Evolutionary conservation across 2,329 filamentous ascomycete genomes (phyloP).

Genomic region (Ophiostoma australiae): DNA sequence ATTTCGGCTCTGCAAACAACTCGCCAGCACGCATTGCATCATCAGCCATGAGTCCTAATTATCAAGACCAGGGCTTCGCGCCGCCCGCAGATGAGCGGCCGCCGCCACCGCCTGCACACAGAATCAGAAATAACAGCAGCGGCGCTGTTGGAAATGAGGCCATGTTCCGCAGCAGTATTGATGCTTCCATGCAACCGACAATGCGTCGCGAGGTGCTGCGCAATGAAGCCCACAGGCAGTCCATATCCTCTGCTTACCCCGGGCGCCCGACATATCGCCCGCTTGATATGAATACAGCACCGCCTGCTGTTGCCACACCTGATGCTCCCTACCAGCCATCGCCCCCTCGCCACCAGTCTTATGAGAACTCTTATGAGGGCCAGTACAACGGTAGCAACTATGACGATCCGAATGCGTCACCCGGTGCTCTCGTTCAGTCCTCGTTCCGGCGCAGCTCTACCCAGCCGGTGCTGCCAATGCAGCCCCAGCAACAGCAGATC

Average conservation of each 20-base stretch:
- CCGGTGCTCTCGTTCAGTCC: constrained; percentile 30
- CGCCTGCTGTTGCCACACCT: constrained; percentile 34
- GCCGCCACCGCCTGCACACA: constrained; percentile 54
- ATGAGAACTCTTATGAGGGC: constrained; percentile 44
- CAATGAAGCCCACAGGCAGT: constrained; percentile 53
- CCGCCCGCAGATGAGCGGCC: constrained; percentile 40
- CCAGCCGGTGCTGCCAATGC: constrained; percentile 27
- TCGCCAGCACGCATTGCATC: constrained; percentile 1
- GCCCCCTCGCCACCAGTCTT: constrained; percentile 46
- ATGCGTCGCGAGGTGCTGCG: constrained; percentile 57
- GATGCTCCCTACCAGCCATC: constrained; percentile 36
- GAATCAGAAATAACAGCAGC: constrained; percentile 45
- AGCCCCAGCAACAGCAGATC: constrained; percentile 23
- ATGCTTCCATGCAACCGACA: constrained; percentile 39
- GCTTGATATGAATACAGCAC: constrained; percentile 41
- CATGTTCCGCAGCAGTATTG: constrained; percentile 39
- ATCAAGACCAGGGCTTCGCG: constrained; percentile 18
- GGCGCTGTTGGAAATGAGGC: constrained; percentile 38
- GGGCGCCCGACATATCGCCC: constrained; percentile 51
- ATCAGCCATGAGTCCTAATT: background rate
- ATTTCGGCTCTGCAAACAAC: constrained; percentile 28
- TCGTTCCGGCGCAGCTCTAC: constrained; percentile 31
- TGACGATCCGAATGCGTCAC: constrained; percentile 58
- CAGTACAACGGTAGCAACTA: constrained; percentile 50
- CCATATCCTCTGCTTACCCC: constrained; percentile 45